Evolutionary conservation across 148 eudicot genomes (phyloP).

Genomic region (Polygonum maritimum): DNA sequence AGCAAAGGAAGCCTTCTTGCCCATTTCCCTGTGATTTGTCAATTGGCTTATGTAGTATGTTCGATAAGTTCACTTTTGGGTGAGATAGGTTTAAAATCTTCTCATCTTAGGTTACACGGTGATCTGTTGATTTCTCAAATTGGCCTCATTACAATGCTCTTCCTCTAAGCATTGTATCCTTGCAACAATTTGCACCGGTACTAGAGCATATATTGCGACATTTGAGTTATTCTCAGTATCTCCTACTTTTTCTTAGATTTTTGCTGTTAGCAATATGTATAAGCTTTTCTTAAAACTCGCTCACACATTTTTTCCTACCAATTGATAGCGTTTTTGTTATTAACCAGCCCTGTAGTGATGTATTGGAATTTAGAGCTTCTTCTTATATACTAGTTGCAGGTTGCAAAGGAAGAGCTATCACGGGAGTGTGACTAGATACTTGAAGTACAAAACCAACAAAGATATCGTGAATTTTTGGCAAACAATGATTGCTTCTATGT

Average conservation of each 20-base stretch:
- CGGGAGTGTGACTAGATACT: conserved; percentile 87
- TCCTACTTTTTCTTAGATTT: neutral
- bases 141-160: neutral
- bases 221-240: neutral
- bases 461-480: conserved; percentile 45
- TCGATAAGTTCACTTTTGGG: neutral
- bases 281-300: neutral
- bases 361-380: neutral
- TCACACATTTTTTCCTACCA: neutral
- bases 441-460: conserved; percentile 67
- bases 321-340: neutral
- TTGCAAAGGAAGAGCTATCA: conserved; percentile 95
- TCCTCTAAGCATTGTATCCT: neutral
- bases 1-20: too few species aligned
- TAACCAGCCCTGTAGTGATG: neutral
- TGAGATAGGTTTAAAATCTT: neutral
- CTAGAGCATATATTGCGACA: neutral
- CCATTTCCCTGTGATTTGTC: neutral
- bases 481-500: conserved; percentile 66
- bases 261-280: neutral
- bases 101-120: neutral
- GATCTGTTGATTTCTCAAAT: neutral
- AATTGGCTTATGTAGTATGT: neutral
- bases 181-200: neutral
- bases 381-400: conserved; percentile 29